Base-by-base conservation (phyloP, 2,329 filamentous ascomycete genomes). In the Niveomyces coronatus region DNA sequence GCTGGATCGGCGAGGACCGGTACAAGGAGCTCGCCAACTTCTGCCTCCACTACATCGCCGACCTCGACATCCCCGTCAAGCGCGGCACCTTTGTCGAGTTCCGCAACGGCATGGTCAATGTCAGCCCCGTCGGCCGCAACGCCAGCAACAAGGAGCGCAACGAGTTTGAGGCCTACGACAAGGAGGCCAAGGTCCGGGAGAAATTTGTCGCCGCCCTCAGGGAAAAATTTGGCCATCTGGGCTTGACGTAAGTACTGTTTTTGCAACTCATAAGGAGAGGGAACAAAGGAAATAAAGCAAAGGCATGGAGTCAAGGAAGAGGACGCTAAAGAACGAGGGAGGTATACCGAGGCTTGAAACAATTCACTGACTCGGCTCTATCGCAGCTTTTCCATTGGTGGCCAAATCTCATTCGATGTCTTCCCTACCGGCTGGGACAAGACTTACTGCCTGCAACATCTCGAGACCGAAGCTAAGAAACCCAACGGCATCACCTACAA, bases 381-480 rank as follows among this genome's bases (percentile, higher is more conserved):
- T 23, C 35, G 15, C 33, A 88, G 84, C 42, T 95, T 82, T 70
- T 89, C 86, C 46, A 94, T 98, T 53, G 91, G 91, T 51, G 91
- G 91, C 37, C 86, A 95, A 58, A 95, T 98, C 63, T 95, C 88
- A 43, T 98, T 98, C 61, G 91, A 98, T 57, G 84, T 96, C 53
- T 98, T 98, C 74, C 91, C 91, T 47, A 76, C 70, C 3, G 91
- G 91, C 55, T 98, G 91, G 91, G 91, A 98, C 68, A 98, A 96
- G 79, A 94, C 85, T 9, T 98, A 94, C 73, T 95, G 88, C 67
- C 71, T 96, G 49, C 70, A 76, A 51, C 88, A 95, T 63, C 69
- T 96, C 45, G 85, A 91, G 65, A 73, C 73, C 46, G 88, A 95
- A 61, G 79, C 82, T 46, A 66, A 72, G 64, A 70, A 73, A 58